phyloP scores from a whole-genome alignment of 495 filamentous ascomycete species.

The Entonaema liquescens region DNA sequence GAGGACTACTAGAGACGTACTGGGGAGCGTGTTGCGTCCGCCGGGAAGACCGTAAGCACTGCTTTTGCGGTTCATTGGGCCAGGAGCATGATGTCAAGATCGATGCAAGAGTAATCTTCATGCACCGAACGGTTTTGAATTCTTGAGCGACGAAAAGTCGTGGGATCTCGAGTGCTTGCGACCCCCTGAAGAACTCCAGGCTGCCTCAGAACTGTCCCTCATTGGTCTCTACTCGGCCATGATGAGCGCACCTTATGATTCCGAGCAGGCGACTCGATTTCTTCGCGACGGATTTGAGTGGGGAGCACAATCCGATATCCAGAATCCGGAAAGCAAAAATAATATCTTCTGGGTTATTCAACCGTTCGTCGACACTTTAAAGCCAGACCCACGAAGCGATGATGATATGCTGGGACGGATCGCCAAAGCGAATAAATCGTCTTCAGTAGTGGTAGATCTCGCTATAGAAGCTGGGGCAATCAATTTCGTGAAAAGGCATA shows the following conservation, averaged over 20 bases:
- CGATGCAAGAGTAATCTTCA: conserved; percentile 28
- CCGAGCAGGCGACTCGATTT: not conserved
- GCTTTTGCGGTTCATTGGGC: not conserved
- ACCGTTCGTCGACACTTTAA: conserved; percentile 3
- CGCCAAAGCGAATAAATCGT: not conserved
- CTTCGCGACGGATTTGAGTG: not conserved
- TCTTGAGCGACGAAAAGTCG: conserved; percentile 16
- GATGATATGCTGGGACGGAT: not conserved
- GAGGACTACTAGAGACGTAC: conserved; percentile 32
- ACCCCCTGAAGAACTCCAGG: not conserved
- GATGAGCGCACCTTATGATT: not conserved
- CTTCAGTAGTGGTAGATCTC: not conserved
- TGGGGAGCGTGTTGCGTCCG: not conserved
- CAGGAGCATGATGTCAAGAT: not conserved
- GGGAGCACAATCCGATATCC: not conserved
- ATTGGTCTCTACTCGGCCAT: not conserved
- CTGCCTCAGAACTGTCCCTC: not conserved
- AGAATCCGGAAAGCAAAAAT: not conserved
- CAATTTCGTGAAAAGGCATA: not conserved
- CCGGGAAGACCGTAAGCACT: not conserved
- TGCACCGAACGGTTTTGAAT: conserved; percentile 44
- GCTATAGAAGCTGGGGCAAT: conserved; percentile 7
- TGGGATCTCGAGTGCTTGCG: conserved; percentile 33
- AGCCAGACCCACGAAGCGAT: not conserved
- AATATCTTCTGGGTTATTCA: conserved; percentile 3